Evolutionary conservation across 805 yeast species (phyloP).

Genomic region (Pichia thaimueangensis): DNA sequence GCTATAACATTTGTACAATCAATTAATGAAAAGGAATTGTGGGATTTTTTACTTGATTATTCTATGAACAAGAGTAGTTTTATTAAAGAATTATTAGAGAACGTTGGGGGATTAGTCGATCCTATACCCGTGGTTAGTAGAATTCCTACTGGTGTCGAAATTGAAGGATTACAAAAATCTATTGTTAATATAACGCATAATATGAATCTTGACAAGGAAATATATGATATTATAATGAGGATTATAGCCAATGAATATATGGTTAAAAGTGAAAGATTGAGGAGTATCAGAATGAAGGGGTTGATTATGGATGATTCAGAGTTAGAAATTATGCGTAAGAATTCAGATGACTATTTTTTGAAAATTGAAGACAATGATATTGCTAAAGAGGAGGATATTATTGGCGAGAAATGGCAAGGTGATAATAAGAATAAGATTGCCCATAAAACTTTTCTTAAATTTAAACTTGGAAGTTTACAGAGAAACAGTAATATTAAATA

Average conservation of each 20-base stretch:
- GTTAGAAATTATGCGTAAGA: slow-evolving; percentile 5
- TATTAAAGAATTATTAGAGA: slow-evolving; percentile 64
- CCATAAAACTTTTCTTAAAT: slow-evolving; percentile 27
- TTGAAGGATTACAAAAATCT: slow-evolving; percentile 59
- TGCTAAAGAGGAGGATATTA: slow-evolving; percentile 27
- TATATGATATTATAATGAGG: slow-evolving; percentile 49
- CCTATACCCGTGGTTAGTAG: slow-evolving; percentile 63
- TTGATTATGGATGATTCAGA: slow-evolving; percentile 22
- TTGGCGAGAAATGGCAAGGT: slow-evolving; percentile 30
- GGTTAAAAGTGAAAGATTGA: slow-evolving; percentile 28
- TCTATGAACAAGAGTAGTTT: slow-evolving; percentile 71
- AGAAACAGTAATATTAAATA: too few species aligned
- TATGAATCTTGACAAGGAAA: slow-evolving; percentile 47
- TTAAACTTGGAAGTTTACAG: slow-evolving; percentile 10
- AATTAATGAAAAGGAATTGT: slow-evolving; percentile 65
- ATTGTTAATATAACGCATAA: slow-evolving; percentile 57
- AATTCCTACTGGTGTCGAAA: slow-evolving; percentile 55
- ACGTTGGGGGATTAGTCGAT: slow-evolving; percentile 57
- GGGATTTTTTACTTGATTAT: slow-evolving; percentile 69
- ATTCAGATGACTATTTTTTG: slow-evolving; percentile 5
- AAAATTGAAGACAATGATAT: slow-evolving; percentile 10
- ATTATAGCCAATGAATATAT: slow-evolving; percentile 50
- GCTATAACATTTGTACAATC: slow-evolving; percentile 76
- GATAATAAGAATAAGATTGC: slow-evolving; percentile 27
- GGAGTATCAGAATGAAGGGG: slow-evolving; percentile 30